A percentile compares a stretch with the other conserved stretches of the same genome.
phyloP scores from a whole-genome alignment of 805 yeast genomes.

The Nematodospora valgi region DNA sequence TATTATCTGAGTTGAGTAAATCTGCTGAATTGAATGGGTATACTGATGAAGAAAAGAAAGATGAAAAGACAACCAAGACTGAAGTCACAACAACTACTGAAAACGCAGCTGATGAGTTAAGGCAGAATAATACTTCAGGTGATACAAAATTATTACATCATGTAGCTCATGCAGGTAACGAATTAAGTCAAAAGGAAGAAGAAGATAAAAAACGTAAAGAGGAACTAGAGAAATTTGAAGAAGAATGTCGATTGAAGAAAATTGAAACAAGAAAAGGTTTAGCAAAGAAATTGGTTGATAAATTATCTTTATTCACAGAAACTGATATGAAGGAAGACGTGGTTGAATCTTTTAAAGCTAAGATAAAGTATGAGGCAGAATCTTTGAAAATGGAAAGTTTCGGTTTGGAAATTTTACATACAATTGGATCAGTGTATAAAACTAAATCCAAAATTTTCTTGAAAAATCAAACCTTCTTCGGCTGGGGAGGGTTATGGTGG shows the following conservation, averaged over 20 bases:
- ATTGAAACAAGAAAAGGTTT: slow-evolving; percentile 63
- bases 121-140: background rate
- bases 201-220: slow-evolving; percentile 45
- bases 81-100: background rate
- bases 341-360: slow-evolving; percentile 51
- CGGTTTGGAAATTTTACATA: slow-evolving; percentile 77
- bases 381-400: slow-evolving; percentile 76
- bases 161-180: slow-evolving; percentile 5
- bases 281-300: slow-evolving; percentile 50
- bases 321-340: slow-evolving; percentile 44
- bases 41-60: slow-evolving; percentile 25
- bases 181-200: slow-evolving; percentile 26
- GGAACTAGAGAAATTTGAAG: slow-evolving; percentile 66
- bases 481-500: slow-evolving; percentile 67
- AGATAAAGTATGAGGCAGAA: slow-evolving; percentile 80
- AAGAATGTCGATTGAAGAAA: slow-evolving; percentile 67
- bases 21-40: slow-evolving; percentile 41
- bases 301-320: slow-evolving; percentile 41
- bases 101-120: background rate
- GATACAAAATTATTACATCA: slow-evolving; percentile 6
- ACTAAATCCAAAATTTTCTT: slow-evolving; percentile 63
- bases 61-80: slow-evolving; percentile 6
- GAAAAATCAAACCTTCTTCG: slow-evolving; percentile 60
- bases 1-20: slow-evolving; percentile 38
- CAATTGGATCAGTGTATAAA: slow-evolving; percentile 66